Conservation (phyloP, 305 asterid species). For the Lippia alba region DNA sequence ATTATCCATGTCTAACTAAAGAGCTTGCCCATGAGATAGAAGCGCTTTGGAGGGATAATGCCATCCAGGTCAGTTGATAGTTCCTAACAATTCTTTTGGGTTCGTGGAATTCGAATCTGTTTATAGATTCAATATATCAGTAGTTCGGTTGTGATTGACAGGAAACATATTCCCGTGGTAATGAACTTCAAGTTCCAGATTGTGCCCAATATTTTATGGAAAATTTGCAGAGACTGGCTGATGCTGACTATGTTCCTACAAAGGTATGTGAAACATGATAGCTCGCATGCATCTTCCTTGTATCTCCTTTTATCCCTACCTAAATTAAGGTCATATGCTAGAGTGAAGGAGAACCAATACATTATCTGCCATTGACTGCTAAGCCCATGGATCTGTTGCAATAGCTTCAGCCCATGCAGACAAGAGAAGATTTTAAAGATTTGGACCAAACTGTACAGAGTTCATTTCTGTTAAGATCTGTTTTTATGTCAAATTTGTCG, state of each 20-base stretch:
- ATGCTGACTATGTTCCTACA: conserved; percentile 78
- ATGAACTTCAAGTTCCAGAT: conserved; percentile 96
- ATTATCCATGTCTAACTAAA: conserved; percentile 72
- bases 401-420: conserved; percentile 1
- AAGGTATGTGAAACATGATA: conserved; percentile 59
- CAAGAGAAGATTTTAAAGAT: neutral
- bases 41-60: conserved; percentile 88
- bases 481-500: conserved; percentile 8
- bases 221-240: conserved; percentile 81
- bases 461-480: neutral
- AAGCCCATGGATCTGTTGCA: conserved; percentile 3
- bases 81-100: conserved; percentile 2
- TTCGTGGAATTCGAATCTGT: conserved; percentile 23
- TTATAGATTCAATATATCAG: conserved; percentile 11
- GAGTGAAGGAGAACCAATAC: conserved; percentile 1
- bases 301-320: conserved; percentile 1
- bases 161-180: conserved; percentile 85
- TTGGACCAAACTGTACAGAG: neutral
- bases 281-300: conserved; percentile 6
- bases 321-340: conserved; percentile 11
- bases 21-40: conserved; percentile 80
- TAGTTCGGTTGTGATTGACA: conserved; percentile 45
- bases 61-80: conserved; percentile 69
- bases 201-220: conserved; percentile 95
- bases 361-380: conserved; percentile 11